Conservation (phyloP, 2,329 filamentous ascomycete genomes). For the Dothistroma pini region DNA sequence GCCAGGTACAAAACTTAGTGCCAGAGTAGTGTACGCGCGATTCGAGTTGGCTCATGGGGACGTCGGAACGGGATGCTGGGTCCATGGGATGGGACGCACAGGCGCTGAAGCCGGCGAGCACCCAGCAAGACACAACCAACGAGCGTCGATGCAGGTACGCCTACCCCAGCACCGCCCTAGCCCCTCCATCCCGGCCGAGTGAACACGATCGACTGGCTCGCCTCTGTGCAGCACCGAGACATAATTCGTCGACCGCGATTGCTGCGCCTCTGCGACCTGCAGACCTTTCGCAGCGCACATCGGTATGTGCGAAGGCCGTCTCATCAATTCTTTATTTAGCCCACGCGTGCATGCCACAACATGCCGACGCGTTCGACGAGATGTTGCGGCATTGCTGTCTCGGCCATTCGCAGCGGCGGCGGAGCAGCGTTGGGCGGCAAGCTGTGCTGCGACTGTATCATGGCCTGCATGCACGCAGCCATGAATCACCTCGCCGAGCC, state of each 20-base stretch:
- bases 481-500: conserved; percentile 4
- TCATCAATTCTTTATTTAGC: background rate
- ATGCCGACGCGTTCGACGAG: background rate
- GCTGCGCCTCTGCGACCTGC: background rate
- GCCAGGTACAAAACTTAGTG: conserved; percentile 28
- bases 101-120: conserved; percentile 7
- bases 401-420: background rate
- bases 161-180: conserved; percentile 5
- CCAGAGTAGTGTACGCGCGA: conserved; percentile 24
- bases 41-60: conserved; percentile 29
- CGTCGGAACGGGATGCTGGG: conserved; percentile 26
- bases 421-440: background rate
- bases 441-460: conserved; percentile 1
- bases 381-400: background rate
- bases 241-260: conserved; percentile 7
- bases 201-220: conserved; percentile 10
- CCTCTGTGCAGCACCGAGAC: conserved; percentile 8
- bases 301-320: background rate
- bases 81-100: conserved; percentile 14
- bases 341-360: background rate
- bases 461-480: conserved; percentile 2
- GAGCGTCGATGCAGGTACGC: conserved; percentile 6
- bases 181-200: background rate
- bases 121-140: conserved; percentile 10
- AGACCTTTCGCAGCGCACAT: background rate